Evolutionary conservation across 2,329 filamentous ascomycete species (phyloP).

Genomic region (Penicillium expansum): DNA sequence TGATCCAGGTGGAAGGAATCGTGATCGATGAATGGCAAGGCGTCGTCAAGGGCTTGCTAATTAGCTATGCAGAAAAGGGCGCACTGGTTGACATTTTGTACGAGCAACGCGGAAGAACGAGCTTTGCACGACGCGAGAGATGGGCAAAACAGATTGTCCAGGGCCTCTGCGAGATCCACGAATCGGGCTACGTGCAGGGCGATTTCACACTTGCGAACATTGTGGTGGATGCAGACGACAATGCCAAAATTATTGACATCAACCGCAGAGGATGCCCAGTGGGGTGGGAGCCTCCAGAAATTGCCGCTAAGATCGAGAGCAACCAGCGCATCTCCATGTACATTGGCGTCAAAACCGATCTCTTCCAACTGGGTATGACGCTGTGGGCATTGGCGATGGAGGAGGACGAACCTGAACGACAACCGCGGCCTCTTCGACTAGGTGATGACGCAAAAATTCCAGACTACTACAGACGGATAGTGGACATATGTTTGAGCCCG

Average conservation of each 20-base stretch:
- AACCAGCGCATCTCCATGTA: conserved; percentile 93
- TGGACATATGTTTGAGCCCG: conserved; percentile 72
- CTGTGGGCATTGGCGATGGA: conserved; percentile 86
- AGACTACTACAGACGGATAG: conserved; percentile 72
- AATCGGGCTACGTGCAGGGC: conserved; percentile 93
- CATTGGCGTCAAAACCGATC: conserved; percentile 94
- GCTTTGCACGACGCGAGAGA: conserved; percentile 72
- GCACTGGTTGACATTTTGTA: conserved; percentile 89
- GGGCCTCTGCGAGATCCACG: conserved; percentile 88
- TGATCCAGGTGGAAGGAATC: conserved; percentile 83
- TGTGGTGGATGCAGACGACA: conserved; percentile 77
- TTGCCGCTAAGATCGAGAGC: conserved; percentile 77
- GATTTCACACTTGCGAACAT: conserved; percentile 98
- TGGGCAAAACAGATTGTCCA: conserved; percentile 92
- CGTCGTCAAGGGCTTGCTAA: conserved; percentile 80
- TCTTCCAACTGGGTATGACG: conserved; percentile 96
- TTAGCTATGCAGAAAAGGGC: conserved; percentile 81
- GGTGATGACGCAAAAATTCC: conserved; percentile 61
- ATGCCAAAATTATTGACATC: conserved; percentile 98
- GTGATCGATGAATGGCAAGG: conserved; percentile 75
- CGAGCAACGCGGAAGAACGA: conserved; percentile 62
- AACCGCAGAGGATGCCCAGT: conserved; percentile 96
- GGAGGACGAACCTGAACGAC: conserved; percentile 83
- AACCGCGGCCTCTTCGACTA: conserved; percentile 65
- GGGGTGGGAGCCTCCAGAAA: conserved; percentile 95